A percentile compares a stretch with the other conserved stretches of the same genome.
These are phyloP conservation scores for Paramecium sexaurelia DNA, from an alignment of 73 alveolate species.

Conservation along the genomic window DNA sequence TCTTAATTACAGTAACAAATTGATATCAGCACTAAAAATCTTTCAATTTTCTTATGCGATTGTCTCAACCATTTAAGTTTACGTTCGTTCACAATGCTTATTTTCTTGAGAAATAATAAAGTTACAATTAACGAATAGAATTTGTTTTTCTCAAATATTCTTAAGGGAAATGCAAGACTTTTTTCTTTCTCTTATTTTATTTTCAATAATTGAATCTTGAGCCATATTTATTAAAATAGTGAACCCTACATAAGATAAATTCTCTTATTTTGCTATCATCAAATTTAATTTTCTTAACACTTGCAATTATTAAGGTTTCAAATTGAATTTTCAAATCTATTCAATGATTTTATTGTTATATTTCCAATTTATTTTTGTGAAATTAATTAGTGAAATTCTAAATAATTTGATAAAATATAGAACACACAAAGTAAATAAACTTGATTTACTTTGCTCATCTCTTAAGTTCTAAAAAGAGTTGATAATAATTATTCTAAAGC, in stretches of 20 bases:
- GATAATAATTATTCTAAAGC: constrained; percentile 32
- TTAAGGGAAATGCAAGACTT: constrained; percentile 81
- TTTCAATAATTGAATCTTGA: constrained; percentile 95
- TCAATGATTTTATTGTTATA: constrained; percentile 93
- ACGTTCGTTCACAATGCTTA: constrained; percentile 90
- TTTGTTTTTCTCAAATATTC: constrained; percentile 91
- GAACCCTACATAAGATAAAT: constrained; percentile 91
- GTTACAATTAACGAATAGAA: constrained; percentile 90
- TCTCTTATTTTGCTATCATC: constrained; percentile 94
- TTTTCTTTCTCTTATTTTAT: constrained; percentile 93
- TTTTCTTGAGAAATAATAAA: constrained; percentile 91
- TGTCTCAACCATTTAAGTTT: constrained; percentile 94
- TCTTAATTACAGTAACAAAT: constrained; percentile 73
- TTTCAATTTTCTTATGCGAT: constrained; percentile 88
- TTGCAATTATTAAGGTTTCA: constrained; percentile 72
- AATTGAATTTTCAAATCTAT: constrained; percentile 86
- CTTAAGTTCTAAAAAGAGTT: constrained; percentile 78
- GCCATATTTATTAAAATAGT: constrained; percentile 94
- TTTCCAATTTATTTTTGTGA: constrained; percentile 93
- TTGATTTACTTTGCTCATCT: constrained; percentile 91
- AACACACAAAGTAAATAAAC: constrained; percentile 91
- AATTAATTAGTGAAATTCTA: constrained; percentile 88
- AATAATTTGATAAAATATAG: constrained; percentile 92
- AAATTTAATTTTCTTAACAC: constrained; percentile 80
- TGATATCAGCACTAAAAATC: constrained; percentile 89